These are phyloP conservation scores for Mesembryanthemum crystallinum DNA, from an alignment of 148 eudicot genomes.

Conservation along the genomic window DNA sequence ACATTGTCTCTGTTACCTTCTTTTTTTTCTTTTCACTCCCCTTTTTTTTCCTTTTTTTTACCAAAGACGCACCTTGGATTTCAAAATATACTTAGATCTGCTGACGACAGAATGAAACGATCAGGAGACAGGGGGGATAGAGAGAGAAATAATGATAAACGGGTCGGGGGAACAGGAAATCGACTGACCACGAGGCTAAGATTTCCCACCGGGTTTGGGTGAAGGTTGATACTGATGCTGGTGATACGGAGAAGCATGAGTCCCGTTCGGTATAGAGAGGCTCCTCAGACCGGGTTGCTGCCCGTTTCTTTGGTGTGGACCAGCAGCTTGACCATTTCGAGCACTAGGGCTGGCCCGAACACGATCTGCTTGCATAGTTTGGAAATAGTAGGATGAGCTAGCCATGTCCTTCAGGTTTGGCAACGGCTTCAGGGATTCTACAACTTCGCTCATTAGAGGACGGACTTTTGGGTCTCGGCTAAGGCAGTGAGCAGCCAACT, in stretches of 20 bases:
- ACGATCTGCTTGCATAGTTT: conserved; percentile 61
- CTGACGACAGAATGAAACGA: conserved; percentile 11
- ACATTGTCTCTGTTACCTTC: conserved; percentile 24
- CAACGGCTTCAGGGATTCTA: conserved; percentile 55
- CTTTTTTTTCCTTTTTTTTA: background rate
- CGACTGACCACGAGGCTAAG: conserved; percentile 26
- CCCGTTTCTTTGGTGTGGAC: conserved; percentile 41
- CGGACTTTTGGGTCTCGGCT: conserved; percentile 75
- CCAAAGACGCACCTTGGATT: conserved; percentile 7
- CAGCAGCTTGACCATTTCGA: conserved; percentile 39
- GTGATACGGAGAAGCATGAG: conserved; percentile 66
- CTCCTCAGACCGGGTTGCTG: conserved; percentile 57
- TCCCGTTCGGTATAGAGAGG: conserved; percentile 65
- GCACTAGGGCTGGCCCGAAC: conserved; percentile 47
- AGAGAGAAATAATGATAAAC: conserved; percentile 27
- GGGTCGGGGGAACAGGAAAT: background rate
- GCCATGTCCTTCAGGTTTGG: conserved; percentile 77
- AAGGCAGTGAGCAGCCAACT: conserved; percentile 67
- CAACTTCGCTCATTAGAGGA: conserved; percentile 73
- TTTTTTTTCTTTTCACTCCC: conserved; percentile 1
- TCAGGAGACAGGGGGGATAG: conserved; percentile 16
- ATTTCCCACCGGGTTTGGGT: conserved; percentile 61
- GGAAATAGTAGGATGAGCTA: conserved; percentile 63
- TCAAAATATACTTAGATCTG: conserved; percentile 16
- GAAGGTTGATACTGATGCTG: conserved; percentile 48